Evolutionary conservation across 2,329 filamentous ascomycete genomes (phyloP).

Genomic region (Huntiella savannae): DNA sequence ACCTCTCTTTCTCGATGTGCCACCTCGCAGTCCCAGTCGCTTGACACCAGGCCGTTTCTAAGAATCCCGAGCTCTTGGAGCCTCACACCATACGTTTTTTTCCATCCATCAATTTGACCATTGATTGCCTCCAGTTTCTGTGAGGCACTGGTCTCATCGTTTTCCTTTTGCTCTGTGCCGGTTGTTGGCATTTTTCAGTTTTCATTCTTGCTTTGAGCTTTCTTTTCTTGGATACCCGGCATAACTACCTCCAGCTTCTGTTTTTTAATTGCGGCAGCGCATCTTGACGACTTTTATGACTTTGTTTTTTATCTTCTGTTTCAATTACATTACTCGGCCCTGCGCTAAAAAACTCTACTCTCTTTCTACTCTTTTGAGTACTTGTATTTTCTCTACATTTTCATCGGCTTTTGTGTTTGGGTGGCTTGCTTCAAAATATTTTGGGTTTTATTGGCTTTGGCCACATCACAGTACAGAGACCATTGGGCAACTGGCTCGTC

Average conservation of each 20-base stretch:
- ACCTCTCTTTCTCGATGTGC: slow-evolving; percentile 17
- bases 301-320: not conserved
- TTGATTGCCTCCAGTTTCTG: not conserved
- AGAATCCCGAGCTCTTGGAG: not conserved
- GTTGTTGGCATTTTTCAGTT: not conserved
- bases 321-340: not conserved
- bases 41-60: slow-evolving; percentile 19
- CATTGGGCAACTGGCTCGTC: slow-evolving; percentile 2
- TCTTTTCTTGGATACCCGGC: not conserved
- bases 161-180: not conserved
- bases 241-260: not conserved
- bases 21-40: slow-evolving; percentile 29
- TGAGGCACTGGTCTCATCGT: not conserved
- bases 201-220: not conserved
- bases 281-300: not conserved
- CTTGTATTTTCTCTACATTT: slow-evolving; percentile 4
- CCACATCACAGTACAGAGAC: not conserved
- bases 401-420: not conserved
- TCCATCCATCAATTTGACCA: not conserved
- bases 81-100: slow-evolving; percentile 7
- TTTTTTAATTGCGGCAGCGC: not conserved
- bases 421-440: not conserved
- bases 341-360: not conserved
- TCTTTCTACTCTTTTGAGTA: not conserved
- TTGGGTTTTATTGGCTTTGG: not conserved